These are phyloP conservation scores for Botrytis paeoniae DNA, from an alignment of 2,329 filamentous ascomycete species.

Conservation along the genomic window DNA sequence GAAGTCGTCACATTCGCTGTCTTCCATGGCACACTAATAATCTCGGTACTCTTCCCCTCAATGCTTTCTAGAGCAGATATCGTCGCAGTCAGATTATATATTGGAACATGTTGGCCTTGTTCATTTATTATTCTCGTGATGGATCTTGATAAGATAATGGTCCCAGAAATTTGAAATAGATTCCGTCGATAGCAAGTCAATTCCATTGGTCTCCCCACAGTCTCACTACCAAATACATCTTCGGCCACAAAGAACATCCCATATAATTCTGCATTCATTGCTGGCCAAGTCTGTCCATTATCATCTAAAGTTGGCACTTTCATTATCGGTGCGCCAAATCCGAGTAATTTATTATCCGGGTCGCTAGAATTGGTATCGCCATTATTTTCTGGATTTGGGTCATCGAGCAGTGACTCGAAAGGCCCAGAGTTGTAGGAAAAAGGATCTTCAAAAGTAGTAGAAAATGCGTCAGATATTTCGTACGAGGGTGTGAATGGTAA, in stretches of 20 bases:
- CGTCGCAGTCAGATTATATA: conserved; percentile 74
- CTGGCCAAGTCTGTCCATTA: conserved; percentile 59
- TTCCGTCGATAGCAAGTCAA: conserved; percentile 94
- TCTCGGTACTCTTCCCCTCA: conserved; percentile 86
- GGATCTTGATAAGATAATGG: conserved; percentile 72
- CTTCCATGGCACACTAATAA: conserved; percentile 97
- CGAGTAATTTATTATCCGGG: conserved; percentile 68
- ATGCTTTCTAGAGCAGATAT: conserved; percentile 89
- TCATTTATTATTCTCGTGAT: conserved; percentile 71
- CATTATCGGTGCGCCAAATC: conserved; percentile 64
- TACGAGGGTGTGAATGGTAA: conserved; percentile 57
- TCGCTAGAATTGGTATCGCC: conserved; percentile 38
- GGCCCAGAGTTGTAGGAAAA: conserved; percentile 53
- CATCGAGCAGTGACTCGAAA: conserved; percentile 42
- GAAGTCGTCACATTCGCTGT: conserved; percentile 41
- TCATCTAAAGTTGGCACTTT: conserved; percentile 64
- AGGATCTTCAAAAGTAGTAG: conserved; percentile 63
- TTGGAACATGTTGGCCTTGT: conserved; percentile 72
- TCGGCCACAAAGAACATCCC: conserved; percentile 86
- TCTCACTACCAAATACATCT: conserved; percentile 61
- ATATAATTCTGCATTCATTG: conserved; percentile 72
- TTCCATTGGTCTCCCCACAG: conserved; percentile 62
- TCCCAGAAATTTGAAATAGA: conserved; percentile 90
- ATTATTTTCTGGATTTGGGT: conserved; percentile 27
- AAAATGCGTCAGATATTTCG: conserved; percentile 58